Percentiles rank a stretch among this genome's conserved stretches.
Conservation (phyloP, 352 stramenopile genomes). For the Pythium oligandrum region DNA sequence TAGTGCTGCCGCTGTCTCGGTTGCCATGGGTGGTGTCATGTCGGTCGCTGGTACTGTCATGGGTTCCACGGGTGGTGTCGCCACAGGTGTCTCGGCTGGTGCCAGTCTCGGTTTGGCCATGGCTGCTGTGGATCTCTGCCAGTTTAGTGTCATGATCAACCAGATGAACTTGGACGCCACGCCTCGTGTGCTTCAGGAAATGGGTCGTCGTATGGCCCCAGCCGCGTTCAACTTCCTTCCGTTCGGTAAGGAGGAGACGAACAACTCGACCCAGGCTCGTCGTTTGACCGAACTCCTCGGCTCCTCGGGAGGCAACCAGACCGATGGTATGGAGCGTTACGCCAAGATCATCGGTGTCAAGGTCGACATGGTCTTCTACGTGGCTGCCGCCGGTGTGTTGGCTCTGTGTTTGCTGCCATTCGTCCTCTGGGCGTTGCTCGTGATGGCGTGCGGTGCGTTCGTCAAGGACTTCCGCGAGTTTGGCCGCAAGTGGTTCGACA, state of each 20-base stretch:
- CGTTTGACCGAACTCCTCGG: constrained; percentile 12
- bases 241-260: constrained; percentile 39
- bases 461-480: constrained; percentile 54
- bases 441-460: constrained; percentile 41
- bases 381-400: constrained; percentile 67
- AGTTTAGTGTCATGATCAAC: constrained; percentile 83
- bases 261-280: constrained; percentile 11
- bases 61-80: constrained; percentile 48
- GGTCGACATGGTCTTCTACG: constrained; percentile 78
- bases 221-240: constrained; percentile 62
- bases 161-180: constrained; percentile 80
- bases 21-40: constrained; percentile 57
- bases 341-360: constrained; percentile 63
- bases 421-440: constrained; percentile 37
- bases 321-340: constrained; percentile 75
- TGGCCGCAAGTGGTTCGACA: constrained; percentile 70
- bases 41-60: constrained; percentile 56
- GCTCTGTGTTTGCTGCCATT: constrained; percentile 40
- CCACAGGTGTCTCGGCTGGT: constrained; percentile 45
- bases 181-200: constrained; percentile 67
- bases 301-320: constrained; percentile 8
- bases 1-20: constrained; percentile 54
- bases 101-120: constrained; percentile 67
- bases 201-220: constrained; percentile 67
- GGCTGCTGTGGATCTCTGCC: constrained; percentile 67